Evolutionary conservation across 257 asterid species (phyloP), one percentile per base, ranked within the genome.

Genomic region (Solanum gandarillasii): DNA sequence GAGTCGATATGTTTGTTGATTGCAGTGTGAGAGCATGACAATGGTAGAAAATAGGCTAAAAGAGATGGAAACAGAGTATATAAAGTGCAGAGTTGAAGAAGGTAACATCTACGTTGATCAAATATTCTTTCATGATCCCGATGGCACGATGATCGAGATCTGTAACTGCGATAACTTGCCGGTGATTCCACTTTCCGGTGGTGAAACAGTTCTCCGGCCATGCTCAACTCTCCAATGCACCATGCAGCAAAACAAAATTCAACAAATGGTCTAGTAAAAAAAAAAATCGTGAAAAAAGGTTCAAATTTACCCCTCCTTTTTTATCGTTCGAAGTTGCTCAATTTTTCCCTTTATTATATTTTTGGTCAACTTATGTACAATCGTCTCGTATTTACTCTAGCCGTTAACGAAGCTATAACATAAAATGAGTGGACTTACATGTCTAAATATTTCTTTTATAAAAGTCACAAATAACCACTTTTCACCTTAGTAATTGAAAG

Each of bases 61-160:
- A 16, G 89, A 87, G 70, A 89, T 84, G 91, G 87, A 38, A 35
- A 84, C 79, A 35, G 48, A 89, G 36, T 84, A 87, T 73, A 89
- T 89, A 3, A 78, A 85, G 34, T 38, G 60, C 36, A 83, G 88
- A 38, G 91, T 89, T 23, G 89, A 89, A 35, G 91, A 89, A 89
- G 91, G 91, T 10, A 88, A 86, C 4, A 84, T 87, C n/a, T 48
- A 87, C 16, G 84, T 89, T 4, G 91, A 89, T 78, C 91, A 89
- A 38, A 31, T 87, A 9, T 89, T 89, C 32, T 89, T 89, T 85
- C 91, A 89, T 20, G 89, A 89, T 29, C 91, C 91, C 1, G 89
- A 89, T 74, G 91, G 91, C 3, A 87, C 71, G 60, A 89, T 89
- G 91, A 87, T 89, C 60, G 91, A 89, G 74, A 89, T 89, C 34